phyloP scores from a whole-genome alignment of 1,139 yeast genomes.

The Casaregolazyma suthepensis region DNA sequence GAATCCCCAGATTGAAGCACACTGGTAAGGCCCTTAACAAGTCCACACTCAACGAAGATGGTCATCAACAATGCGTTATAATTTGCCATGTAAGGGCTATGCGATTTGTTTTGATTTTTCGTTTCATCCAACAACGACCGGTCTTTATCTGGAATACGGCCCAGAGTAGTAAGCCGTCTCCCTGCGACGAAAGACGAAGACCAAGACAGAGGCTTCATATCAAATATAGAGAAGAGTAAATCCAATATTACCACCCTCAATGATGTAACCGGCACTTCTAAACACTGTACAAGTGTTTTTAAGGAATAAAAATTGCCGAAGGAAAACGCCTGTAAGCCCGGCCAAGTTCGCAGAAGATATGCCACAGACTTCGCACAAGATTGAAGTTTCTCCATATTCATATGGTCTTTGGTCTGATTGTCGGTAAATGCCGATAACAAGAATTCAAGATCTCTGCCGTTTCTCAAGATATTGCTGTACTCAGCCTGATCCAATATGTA shows the following conservation, averaged over 20 bases:
- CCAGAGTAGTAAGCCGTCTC: conserved; percentile 28
- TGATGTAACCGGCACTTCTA: conserved; percentile 50
- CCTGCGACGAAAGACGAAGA: conserved; percentile 37
- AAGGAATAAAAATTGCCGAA: conserved; percentile 53
- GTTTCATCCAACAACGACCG: conserved; percentile 6
- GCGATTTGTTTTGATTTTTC: conserved; percentile 7
- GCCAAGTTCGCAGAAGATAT: conserved; percentile 61
- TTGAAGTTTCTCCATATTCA: conserved; percentile 51
- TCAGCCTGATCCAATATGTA: conserved; percentile 56
- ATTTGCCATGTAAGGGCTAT: conserved; percentile 39
- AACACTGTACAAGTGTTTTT: conserved; percentile 53
- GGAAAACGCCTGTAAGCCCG: conserved; percentile 68
- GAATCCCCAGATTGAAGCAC: conserved; percentile 44
- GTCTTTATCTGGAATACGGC: conserved; percentile 21
- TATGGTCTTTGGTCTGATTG: conserved; percentile 41
- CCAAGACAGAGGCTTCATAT: conserved; percentile 61
- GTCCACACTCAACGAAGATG: conserved; percentile 50
- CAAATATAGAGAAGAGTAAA: conserved; percentile 59
- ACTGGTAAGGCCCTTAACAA: conserved; percentile 44
- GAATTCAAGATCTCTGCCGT: conserved; percentile 59
- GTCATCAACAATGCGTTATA: conserved; percentile 55
- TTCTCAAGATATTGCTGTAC: conserved; percentile 50
- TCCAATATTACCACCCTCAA: conserved; percentile 65
- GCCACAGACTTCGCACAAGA: conserved; percentile 58
- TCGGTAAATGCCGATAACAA: conserved; percentile 65